A percentile compares a stretch with the other conserved stretches of the same genome.
These are phyloP conservation scores for Corylus americana DNA, from an alignment of 306 rosid genomes.

Conservation along the genomic window DNA sequence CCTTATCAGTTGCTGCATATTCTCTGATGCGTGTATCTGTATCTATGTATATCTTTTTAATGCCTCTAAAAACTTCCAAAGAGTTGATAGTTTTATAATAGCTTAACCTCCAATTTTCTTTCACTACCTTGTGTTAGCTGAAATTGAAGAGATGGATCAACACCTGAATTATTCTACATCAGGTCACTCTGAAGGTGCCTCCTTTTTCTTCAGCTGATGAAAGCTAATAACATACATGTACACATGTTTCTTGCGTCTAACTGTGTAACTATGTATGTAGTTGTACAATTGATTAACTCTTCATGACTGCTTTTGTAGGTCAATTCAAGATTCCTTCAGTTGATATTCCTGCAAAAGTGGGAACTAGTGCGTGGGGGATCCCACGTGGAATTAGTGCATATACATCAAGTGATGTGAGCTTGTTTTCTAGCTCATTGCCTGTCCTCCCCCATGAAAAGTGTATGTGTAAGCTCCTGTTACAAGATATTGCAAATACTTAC, in stretches of 20 bases:
- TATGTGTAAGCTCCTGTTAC: constrained; percentile 37
- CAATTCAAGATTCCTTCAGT: constrained; percentile 39
- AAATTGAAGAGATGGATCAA: constrained; percentile 56
- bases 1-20: constrained; percentile 1
- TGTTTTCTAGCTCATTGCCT: constrained; percentile 83
- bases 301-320: constrained; percentile 45
- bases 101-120: constrained; percentile 15
- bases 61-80: background rate
- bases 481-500: background rate
- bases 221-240: background rate
- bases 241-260: constrained; percentile 4
- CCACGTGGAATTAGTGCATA: constrained; percentile 36
- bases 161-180: constrained; percentile 40
- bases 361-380: constrained; percentile 65
- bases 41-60: background rate
- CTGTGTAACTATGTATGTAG: background rate
- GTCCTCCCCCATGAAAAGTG: constrained; percentile 81
- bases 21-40: background rate
- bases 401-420: constrained; percentile 64
- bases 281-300: constrained; percentile 2
- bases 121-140: constrained; percentile 31
- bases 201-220: constrained; percentile 27
- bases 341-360: constrained; percentile 39
- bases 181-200: constrained; percentile 47
- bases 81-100: constrained; percentile 4